These are phyloP conservation scores for Pisolithus tinctorius DNA, from an alignment of 768 basidiomycete genomes.

Conservation along the genomic window DNA sequence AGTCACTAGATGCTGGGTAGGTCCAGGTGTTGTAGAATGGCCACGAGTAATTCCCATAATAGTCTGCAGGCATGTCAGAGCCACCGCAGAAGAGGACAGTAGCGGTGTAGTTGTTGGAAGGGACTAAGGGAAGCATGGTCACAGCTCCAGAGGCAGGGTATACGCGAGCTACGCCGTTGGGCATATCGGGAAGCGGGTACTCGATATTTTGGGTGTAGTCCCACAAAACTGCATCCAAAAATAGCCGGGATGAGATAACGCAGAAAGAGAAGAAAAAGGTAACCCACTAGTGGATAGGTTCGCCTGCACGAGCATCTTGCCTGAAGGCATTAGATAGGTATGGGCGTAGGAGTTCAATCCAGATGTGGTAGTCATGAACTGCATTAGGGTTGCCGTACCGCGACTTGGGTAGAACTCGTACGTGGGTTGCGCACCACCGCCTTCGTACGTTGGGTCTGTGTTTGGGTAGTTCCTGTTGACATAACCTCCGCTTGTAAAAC, in stretches of 20 bases:
- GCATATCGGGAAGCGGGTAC: constrained; percentile 65
- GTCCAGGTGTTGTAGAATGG: constrained; percentile 71
- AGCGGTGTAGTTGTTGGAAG: constrained; percentile 80
- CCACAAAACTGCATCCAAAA: constrained; percentile 34
- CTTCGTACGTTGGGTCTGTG: constrained; percentile 51
- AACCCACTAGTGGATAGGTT: constrained; percentile 66
- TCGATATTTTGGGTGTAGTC: constrained; percentile 52
- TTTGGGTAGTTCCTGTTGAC: constrained; percentile 69
- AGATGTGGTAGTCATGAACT: constrained; percentile 65
- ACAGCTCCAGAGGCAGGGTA: constrained; percentile 87
- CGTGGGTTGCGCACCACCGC: constrained; percentile 69
- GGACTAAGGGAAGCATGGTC: constrained; percentile 88
- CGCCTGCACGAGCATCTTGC: constrained; percentile 76
- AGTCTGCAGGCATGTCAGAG: constrained; percentile 61
- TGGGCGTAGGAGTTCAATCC: constrained; percentile 77
- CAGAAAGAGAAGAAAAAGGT: not conserved
- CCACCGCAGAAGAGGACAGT: constrained; percentile 92
- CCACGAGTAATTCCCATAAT: constrained; percentile 72
- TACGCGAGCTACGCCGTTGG: constrained; percentile 64
- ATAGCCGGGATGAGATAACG: not conserved
- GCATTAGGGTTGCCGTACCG: constrained; percentile 42
- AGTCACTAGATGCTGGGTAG: constrained; percentile 62
- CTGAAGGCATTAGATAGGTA: constrained; percentile 67
- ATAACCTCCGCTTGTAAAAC: constrained; percentile 68
- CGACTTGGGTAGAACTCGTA: constrained; percentile 75